Evolutionary conservation across 164 flowering plant species (phyloP).

Genomic region (Nymphaea thermarum): DNA sequence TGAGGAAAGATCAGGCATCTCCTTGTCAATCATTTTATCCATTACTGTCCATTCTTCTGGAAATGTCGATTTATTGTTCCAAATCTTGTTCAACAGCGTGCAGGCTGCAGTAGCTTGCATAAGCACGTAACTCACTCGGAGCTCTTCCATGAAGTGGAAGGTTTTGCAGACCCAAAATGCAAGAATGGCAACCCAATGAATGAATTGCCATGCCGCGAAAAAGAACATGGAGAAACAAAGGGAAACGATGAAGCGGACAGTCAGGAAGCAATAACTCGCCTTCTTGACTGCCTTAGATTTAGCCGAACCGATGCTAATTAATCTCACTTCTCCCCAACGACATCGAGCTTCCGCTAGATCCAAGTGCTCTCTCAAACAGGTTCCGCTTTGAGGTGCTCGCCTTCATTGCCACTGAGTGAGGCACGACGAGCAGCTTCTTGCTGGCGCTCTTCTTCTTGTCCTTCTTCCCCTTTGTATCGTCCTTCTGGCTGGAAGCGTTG

Average conservation of each 20-base stretch:
- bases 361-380: constrained; percentile 78
- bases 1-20: neutral
- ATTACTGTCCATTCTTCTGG: neutral
- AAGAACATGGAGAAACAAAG: neutral
- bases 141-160: constrained; percentile 79
- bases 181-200: constrained; percentile 32
- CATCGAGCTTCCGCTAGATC: constrained; percentile 80
- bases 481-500: too few relatives aligned
- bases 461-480: constrained; percentile 1
- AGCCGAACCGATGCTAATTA: constrained; percentile 69
- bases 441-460: constrained; percentile 25
- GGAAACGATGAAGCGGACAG: neutral
- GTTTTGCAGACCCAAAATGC: constrained; percentile 66
- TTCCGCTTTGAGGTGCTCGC: constrained; percentile 25
- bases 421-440: constrained; percentile 25
- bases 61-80: neutral
- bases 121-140: constrained; percentile 90
- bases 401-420: constrained; percentile 50
- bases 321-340: constrained; percentile 85
- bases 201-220: constrained; percentile 16
- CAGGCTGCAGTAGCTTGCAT: constrained; percentile 85
- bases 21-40: neutral
- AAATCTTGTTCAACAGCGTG: constrained; percentile 39
- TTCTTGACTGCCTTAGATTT: constrained; percentile 71
- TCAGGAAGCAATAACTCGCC: constrained; percentile 17